Percentiles rank a stretch among this genome's conserved stretches.
phyloP scores from a whole-genome alignment of 2,329 filamentous ascomycete genomes.

The Cyphellophora europaea region DNA sequence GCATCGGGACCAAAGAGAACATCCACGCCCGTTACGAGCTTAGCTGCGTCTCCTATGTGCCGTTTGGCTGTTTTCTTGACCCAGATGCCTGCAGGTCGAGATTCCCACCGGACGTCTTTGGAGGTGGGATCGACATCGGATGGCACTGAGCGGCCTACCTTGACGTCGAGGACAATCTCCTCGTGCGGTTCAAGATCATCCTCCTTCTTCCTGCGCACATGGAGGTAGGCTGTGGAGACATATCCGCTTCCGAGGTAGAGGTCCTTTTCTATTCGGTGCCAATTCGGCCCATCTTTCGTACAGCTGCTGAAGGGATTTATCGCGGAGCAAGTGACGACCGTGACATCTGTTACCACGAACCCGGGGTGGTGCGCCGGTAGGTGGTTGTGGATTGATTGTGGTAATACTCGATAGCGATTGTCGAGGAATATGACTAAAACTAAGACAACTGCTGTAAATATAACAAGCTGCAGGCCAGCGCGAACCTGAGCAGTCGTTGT shows the following conservation, averaged over 20 bases:
- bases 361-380: slow-evolving; percentile 79
- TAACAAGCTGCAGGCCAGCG: slow-evolving; percentile 66
- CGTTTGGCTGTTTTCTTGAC: slow-evolving; percentile 63
- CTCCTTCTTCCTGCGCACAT: slow-evolving; percentile 75
- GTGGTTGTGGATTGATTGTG: slow-evolving; percentile 74
- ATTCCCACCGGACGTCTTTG: slow-evolving; percentile 63
- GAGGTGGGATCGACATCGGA: slow-evolving; percentile 43
- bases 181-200: slow-evolving; percentile 68
- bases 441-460: slow-evolving; percentile 57
- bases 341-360: slow-evolving; percentile 76
- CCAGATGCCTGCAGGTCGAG: slow-evolving; percentile 69
- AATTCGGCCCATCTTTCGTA: slow-evolving; percentile 60
- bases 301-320: slow-evolving; percentile 68
- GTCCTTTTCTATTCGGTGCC: slow-evolving; percentile 85
- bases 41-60: slow-evolving; percentile 64
- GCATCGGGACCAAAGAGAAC: slow-evolving; percentile 85
- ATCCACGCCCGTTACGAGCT: slow-evolving; percentile 71
- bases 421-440: slow-evolving; percentile 74
- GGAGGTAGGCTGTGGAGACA: slow-evolving; percentile 68
- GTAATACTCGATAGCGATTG: slow-evolving; percentile 77
- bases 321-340: slow-evolving; percentile 64
- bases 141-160: slow-evolving; percentile 65
- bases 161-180: slow-evolving; percentile 69
- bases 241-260: slow-evolving; percentile 68
- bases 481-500: slow-evolving; percentile 33